Conservation (phyloP, 1,284 basidiomycete species). For the Malassezia japonica region DNA sequence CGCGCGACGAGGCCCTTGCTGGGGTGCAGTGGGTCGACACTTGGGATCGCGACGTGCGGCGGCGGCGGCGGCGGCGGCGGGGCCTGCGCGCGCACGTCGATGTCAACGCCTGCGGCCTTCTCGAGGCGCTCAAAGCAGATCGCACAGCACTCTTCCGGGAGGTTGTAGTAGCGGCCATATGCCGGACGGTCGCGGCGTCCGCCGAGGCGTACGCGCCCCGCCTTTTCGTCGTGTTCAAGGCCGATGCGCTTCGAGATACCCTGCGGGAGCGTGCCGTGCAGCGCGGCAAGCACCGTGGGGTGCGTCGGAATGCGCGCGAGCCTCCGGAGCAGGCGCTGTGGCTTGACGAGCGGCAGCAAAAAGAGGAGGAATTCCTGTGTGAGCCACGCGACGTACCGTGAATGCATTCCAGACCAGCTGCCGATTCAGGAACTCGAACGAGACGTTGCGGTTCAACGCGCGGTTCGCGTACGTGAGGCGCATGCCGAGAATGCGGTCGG, state of each 20-base stretch:
- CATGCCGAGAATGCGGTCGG: constrained; percentile 72
- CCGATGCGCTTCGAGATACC: constrained; percentile 24
- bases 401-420: constrained; percentile 99
- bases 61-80: neutral
- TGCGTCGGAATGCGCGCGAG: constrained; percentile 50
- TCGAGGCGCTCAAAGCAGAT: constrained; percentile 41
- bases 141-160: constrained; percentile 34
- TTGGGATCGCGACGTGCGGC: constrained; percentile 1
- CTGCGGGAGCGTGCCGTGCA: constrained; percentile 31
- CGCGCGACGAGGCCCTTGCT: constrained; percentile 1
- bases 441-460: constrained; percentile 70
- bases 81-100: constrained; percentile 8
- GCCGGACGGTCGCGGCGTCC: neutral
- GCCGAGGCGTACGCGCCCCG: constrained; percentile 11
- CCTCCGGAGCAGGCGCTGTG: constrained; percentile 57
- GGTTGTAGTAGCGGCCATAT: constrained; percentile 24
- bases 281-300: constrained; percentile 38
- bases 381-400: constrained; percentile 59
- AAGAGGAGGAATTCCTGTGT: constrained; percentile 87
- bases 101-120: constrained; percentile 21
- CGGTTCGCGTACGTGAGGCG: constrained; percentile 65
- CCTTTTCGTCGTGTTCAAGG: constrained; percentile 20
- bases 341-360: constrained; percentile 70
- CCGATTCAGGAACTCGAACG: constrained; percentile 97
- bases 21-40: constrained; percentile 31